Percentiles rank a stretch among this genome's conserved stretches.
Conservation (phyloP, 306 rosid genomes). For the Quillaja saponaria region DNA sequence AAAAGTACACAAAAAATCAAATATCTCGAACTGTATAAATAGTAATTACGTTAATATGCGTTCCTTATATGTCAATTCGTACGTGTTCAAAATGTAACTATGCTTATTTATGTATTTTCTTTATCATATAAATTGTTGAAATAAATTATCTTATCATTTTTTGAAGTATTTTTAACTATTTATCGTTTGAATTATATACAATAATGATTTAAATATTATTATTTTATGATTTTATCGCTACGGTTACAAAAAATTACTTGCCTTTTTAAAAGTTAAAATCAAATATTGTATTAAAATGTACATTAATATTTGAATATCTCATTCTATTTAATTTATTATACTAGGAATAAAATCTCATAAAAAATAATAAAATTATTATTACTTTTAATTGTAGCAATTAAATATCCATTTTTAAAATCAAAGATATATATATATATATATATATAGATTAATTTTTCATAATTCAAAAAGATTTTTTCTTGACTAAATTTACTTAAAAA, state of each 20-base stretch:
- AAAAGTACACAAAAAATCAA: too few species aligned
- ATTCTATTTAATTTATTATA: conserved; percentile 4
- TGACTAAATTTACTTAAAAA: conserved; percentile 22
- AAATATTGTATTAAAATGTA: conserved; percentile 25
- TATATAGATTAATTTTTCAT: not conserved
- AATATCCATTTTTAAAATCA: conserved; percentile 12
- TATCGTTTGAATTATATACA: too few species aligned
- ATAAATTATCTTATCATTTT: too few species aligned
- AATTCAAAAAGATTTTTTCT: conserved; percentile 20
- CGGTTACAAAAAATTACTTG: not conserved
- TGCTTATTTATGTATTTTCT: too few species aligned
- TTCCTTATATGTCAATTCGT: too few species aligned
- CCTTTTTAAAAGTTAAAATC: conserved; percentile 24
- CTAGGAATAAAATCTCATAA: conserved; percentile 26
- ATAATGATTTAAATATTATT: too few species aligned
- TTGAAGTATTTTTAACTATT: too few species aligned
- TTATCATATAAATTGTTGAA: too few species aligned
- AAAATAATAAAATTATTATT: conserved; percentile 23
- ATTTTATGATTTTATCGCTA: not conserved
- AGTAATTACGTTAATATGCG: too few species aligned
- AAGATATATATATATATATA: not conserved
- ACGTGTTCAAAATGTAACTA: too few species aligned
- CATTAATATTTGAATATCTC: conserved; percentile 24
- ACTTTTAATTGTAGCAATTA: conserved; percentile 22
- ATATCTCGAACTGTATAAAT: too few species aligned